Evolutionary conservation across 352 stramenopile genomes (phyloP).

Genomic region (Globisporangium uncinulatum): DNA sequence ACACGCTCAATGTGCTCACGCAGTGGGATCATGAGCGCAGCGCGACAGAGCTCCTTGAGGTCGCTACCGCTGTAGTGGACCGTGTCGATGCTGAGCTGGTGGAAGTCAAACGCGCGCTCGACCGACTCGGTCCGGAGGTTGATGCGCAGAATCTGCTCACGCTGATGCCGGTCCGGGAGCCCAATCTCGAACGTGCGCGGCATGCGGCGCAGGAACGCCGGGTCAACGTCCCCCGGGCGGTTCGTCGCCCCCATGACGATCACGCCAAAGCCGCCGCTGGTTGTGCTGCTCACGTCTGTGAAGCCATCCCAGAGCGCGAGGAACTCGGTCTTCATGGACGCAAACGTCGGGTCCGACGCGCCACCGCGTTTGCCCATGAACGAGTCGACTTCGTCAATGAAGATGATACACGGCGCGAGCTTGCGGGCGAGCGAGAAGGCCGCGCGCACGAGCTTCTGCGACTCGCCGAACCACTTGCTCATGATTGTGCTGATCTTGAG

Average conservation of each 20-base stretch:
- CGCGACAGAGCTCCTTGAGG: constrained; percentile 88
- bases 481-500: constrained; percentile 89
- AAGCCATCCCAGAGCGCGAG: constrained; percentile 98
- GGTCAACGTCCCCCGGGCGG: constrained; percentile 87
- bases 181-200: constrained; percentile 95
- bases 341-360: constrained; percentile 72
- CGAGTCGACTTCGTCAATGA: constrained; percentile 97
- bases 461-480: constrained; percentile 90
- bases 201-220: constrained; percentile 94
- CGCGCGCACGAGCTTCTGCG: constrained; percentile 91
- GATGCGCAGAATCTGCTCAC: constrained; percentile 92
- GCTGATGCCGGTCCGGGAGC: constrained; percentile 81
- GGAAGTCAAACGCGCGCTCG: constrained; percentile 70
- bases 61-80: constrained; percentile 95
- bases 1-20: constrained; percentile 77
- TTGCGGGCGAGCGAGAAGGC: constrained; percentile 93
- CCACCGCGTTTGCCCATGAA: constrained; percentile 88
- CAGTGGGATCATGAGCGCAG: constrained; percentile 83
- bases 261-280: constrained; percentile 83
- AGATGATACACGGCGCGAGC: constrained; percentile 95
- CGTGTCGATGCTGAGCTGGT: constrained; percentile 77
- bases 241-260: constrained; percentile 98
- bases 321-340: constrained; percentile 94
- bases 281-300: constrained; percentile 62
- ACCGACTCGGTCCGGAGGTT: constrained; percentile 89